A percentile compares a stretch with the other conserved stretches of the same genome.
Conservation (phyloP, 2,329 filamentous ascomycete genomes). For the Fusarium tanahbumbuense region DNA sequence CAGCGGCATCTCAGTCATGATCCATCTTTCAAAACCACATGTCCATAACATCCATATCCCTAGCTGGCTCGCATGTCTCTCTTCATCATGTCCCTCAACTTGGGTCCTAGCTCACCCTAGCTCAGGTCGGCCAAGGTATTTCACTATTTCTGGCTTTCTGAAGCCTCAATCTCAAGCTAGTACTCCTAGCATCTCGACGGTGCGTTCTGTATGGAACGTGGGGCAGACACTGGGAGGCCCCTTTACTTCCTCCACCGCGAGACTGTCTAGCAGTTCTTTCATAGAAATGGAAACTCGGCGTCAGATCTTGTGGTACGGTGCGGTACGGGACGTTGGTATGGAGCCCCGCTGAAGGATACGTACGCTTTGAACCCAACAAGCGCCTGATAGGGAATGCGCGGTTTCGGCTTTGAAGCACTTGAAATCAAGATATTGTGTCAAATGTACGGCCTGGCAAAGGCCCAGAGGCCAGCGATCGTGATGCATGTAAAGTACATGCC, state of each 20-base stretch:
- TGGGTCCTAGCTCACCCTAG: constrained; percentile 13
- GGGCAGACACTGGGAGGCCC: constrained; percentile 6
- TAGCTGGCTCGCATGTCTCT: constrained; percentile 5
- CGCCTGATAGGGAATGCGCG: not conserved
- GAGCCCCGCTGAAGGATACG: constrained; percentile 9
- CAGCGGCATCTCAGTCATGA: not conserved
- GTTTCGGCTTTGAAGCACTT: constrained; percentile 1
- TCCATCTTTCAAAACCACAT: not conserved
- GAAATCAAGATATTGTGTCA: constrained; percentile 6
- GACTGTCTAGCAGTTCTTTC: not conserved
- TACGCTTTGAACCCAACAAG: not conserved
- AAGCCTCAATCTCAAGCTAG: not conserved
- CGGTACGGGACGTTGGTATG: constrained; percentile 11
- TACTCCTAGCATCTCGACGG: constrained; percentile 1
- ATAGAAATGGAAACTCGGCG: not conserved
- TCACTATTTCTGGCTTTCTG: constrained; percentile 9
- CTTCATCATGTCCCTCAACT: constrained; percentile 1
- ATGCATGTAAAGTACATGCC: not conserved
- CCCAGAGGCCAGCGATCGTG: not conserved
- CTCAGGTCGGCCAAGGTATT: constrained; percentile 5
- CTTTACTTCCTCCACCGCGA: not conserved
- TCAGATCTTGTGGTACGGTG: not conserved
- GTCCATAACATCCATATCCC: not conserved
- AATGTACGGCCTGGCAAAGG: not conserved
- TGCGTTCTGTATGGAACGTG: constrained; percentile 24